Percentiles rank a stretch among this genome's conserved stretches.
Evolutionary conservation across 176 grass and related monocot species (phyloP).

Genomic region (Eleusine indica): DNA sequence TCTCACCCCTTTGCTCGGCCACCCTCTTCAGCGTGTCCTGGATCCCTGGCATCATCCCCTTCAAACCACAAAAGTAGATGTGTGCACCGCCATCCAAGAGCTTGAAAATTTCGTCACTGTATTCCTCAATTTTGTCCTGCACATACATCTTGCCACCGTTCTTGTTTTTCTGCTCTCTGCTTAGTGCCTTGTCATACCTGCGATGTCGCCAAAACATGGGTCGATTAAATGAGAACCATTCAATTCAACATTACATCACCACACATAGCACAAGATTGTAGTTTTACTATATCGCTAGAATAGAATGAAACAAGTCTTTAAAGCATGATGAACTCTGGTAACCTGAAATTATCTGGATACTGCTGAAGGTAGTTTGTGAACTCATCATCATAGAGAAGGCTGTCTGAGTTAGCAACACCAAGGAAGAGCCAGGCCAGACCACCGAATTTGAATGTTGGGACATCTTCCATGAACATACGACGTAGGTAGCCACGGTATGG

Average conservation of each 20-base stretch:
- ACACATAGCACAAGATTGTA: neutral
- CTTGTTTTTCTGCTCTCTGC: constrained; percentile 82
- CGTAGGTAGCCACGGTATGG: constrained; percentile 87
- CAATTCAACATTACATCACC: neutral
- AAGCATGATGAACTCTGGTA: neutral
- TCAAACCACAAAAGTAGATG: constrained; percentile 94
- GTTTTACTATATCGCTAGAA: constrained; percentile 8
- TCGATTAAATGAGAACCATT: constrained; percentile 17
- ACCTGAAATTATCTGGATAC: constrained; percentile 89
- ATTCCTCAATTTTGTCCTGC: constrained; percentile 97
- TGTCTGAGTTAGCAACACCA: constrained; percentile 82
- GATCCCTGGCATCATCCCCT: constrained; percentile 98
- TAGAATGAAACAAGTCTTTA: constrained; percentile 8
- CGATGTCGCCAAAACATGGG: neutral
- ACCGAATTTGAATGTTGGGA: constrained; percentile 74
- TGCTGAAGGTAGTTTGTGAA: constrained; percentile 74
- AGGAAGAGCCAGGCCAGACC: constrained; percentile 97
- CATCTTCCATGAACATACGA: constrained; percentile 97
- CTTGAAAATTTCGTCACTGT: constrained; percentile 88
- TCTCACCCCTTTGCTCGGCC: constrained; percentile 86
- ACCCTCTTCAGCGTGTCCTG: constrained; percentile 89
- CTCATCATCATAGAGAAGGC: constrained; percentile 92
- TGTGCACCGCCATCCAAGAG: constrained; percentile 75
- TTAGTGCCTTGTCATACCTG: constrained; percentile 92
- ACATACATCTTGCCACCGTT: constrained; percentile 89